Evolutionary conservation across 768 basidiomycete species (phyloP).

Genomic region (Trametes sanguinea): DNA sequence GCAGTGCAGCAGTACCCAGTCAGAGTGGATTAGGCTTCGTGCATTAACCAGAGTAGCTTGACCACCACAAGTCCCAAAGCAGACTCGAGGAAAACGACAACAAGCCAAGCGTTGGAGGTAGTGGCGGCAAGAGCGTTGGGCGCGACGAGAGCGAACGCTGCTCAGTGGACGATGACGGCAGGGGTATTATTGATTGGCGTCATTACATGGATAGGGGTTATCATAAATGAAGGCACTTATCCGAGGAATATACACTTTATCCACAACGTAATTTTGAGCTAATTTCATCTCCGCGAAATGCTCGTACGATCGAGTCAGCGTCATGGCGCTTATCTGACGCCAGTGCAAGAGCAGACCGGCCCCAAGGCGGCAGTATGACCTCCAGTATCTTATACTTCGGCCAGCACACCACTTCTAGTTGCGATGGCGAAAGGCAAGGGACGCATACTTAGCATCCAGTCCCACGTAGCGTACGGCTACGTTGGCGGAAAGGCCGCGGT

Average conservation of each 20-base stretch:
- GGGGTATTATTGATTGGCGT: constrained; percentile 2
- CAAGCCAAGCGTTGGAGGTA: too few species aligned
- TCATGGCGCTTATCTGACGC: too few species aligned
- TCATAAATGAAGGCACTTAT: neutral
- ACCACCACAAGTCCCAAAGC: too few species aligned
- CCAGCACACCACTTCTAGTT: constrained; percentile 8
- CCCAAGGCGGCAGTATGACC: neutral
- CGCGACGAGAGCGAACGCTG: too few species aligned
- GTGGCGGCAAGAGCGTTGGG: neutral
- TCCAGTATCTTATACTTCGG: neutral
- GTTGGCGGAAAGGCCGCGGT: constrained; percentile 85
- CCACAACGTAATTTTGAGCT: too few species aligned
- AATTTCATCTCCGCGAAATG: neutral
- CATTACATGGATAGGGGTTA: neutral
- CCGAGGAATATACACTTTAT: neutral
- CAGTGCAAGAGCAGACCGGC: neutral
- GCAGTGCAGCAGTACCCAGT: too few species aligned
- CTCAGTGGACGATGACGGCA: neutral
- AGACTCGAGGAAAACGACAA: too few species aligned
- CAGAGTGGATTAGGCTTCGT: too few species aligned
- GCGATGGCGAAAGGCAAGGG: constrained; percentile 32
- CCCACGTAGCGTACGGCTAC: constrained; percentile 92
- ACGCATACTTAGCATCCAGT: constrained; percentile 87
- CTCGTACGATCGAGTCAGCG: neutral
- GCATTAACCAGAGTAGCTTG: too few species aligned